phyloP scores from a whole-genome alignment of 768 basidiomycete species.

The Gloeophyllum trabeum region DNA sequence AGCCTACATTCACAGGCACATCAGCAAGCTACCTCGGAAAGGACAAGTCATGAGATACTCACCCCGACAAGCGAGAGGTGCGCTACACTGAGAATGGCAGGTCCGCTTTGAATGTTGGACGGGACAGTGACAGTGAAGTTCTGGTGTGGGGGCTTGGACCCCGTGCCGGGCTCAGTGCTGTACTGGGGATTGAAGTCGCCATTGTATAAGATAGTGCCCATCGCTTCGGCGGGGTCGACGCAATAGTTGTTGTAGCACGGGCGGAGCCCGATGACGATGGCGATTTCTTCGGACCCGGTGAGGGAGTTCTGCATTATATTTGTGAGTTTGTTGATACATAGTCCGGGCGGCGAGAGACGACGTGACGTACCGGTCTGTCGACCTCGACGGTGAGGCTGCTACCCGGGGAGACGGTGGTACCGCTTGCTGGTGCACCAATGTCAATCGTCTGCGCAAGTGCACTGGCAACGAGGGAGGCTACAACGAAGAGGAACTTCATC shows the following conservation, averaged over 20 bases:
- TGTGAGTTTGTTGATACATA: neutral
- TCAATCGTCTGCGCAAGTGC: constrained; percentile 25
- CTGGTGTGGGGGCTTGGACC: neutral
- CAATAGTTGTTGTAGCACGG: neutral
- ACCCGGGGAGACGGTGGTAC: constrained; percentile 23
- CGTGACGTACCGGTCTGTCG: constrained; percentile 10
- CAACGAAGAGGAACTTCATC: too few species aligned
- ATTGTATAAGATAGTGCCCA: neutral
- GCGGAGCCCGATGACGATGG: neutral
- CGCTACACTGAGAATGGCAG: neutral
- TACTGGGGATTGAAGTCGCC: neutral
- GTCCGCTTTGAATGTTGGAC: neutral
- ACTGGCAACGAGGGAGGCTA: constrained; percentile 17
- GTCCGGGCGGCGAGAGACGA: neutral
- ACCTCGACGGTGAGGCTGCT: constrained; percentile 28
- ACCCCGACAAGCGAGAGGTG: neutral
- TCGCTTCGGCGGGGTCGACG: too few species aligned
- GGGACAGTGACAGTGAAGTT: neutral
- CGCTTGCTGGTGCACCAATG: constrained; percentile 27
- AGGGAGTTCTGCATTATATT: neutral
- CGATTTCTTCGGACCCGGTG: neutral
- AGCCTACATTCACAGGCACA: too few species aligned
- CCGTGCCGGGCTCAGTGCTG: neutral
- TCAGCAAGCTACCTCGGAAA: too few species aligned
- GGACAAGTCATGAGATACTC: neutral